Base-by-base conservation (phyloP, 345 rosid species). In the Draba incana region DNA sequence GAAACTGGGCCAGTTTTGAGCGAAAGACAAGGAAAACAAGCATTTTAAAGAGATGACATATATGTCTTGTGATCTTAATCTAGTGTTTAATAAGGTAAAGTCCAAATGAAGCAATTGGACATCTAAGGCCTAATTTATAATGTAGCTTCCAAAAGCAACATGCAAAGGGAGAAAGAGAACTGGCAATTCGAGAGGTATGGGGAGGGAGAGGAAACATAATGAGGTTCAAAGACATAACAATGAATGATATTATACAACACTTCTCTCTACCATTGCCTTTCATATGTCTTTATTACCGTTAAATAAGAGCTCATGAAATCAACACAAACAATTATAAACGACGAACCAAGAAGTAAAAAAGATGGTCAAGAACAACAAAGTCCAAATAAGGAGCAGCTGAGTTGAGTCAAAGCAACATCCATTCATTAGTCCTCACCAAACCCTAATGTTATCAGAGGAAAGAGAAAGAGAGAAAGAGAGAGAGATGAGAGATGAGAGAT, bases 381-480 rank as follows among this genome's bases (percentile, higher is more conserved):
- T 58, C 45, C 2, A 27, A 72, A 46, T 39, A 57, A 61, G 47
- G 27, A 72, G 61, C 59, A 41, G 47, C 43, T 28, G 27, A 43
- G 38, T 33, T 6, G 4, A 70, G 41, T 52, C 10, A 43, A 62
- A 62, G 47, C 42, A 70, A 70, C 68, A 70, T 71, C 63, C 75
- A 71, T 62, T 71, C 62, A 71, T 45, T 44, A 14, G 47, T 62
- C 39, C 54, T 71, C 75, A 62, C 48, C 66, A 59, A 69, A 62
- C 63, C 69, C 69, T 61, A 70, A 70, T 70, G 75, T 62, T 70
- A 70, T 70, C 24, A 70, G 68, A 60, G 52, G 4, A 11, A 15
- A 47, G 43, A 45, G 14, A 45, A 28, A 14, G 10, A 4, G 31
- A 28, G 31, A 28, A 5, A 28, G 31, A 28, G 31, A 27, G 30